Percentiles rank a stretch among this genome's conserved stretches.
Evolutionary conservation across 768 basidiomycete species (phyloP).

Genomic region (Boletus speciosus): DNA sequence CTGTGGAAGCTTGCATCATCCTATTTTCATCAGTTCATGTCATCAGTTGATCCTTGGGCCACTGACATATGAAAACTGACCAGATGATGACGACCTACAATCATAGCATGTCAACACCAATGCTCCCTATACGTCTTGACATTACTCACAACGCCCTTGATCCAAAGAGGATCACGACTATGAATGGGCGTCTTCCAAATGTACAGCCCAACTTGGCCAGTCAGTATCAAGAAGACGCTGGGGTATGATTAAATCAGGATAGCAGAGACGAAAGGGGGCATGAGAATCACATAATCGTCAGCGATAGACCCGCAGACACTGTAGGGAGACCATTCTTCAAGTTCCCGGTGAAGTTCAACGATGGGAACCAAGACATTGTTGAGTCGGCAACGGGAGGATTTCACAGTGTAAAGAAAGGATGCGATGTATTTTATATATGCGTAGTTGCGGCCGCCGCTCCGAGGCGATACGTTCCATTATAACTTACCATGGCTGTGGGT

Average conservation of each 20-base stretch:
- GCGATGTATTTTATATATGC: conserved; percentile 10
- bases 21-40: conserved; percentile 10
- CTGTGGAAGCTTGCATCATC: conserved; percentile 14
- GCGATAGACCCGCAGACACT: conserved; percentile 8
- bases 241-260: neutral
- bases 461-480: conserved; percentile 6
- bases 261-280: neutral
- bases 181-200: conserved; percentile 15
- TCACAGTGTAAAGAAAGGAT: neutral
- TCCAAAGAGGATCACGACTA: conserved; percentile 19
- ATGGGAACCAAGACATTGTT: conserved; percentile 1
- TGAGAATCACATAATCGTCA: conserved; percentile 10
- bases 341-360: neutral
- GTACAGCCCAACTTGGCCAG: conserved; percentile 22
- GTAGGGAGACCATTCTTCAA: conserved; percentile 5
- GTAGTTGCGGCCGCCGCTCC: neutral
- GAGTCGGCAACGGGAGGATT: neutral
- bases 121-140: too few species aligned
- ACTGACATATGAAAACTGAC: conserved; percentile 8
- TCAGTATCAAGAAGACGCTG: conserved; percentile 23
- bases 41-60: neutral
- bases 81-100: conserved; percentile 20
- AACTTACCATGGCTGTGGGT: too few species aligned
- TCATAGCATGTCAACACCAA: neutral
- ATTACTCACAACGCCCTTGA: conserved; percentile 19